Evolutionary conservation across 2,329 filamentous ascomycete genomes (phyloP), one percentile per base, ranked within the genome.

Genomic region (Pseudogymnoascus sp.): DNA sequence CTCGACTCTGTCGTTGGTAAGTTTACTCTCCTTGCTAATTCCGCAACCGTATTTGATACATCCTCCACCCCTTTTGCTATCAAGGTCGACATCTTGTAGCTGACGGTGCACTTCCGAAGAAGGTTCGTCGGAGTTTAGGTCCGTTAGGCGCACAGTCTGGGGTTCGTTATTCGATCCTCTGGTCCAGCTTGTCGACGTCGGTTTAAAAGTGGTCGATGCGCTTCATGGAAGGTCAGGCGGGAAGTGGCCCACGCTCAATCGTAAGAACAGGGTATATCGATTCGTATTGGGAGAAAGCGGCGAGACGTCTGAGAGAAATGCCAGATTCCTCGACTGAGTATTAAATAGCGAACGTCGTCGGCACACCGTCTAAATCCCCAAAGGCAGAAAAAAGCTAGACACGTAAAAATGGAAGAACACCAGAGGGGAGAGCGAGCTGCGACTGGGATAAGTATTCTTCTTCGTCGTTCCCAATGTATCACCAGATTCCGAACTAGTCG

Each of bases 1-100:
- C 84, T 87, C 31, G 81, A 82, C 2, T 84, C 74, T 19, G 82
- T 85, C 61, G 86, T 75, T 2, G 84, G 84, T 65, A 88, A 87
- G 59, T 79, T 71, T 70, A 88, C 86, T 65, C 85, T 82, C 65
- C 72, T 73, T 28, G 66, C 69, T 24, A 74, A 67, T 50, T 70
- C 68, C 50, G 46, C 67, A 16, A 71, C 26, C 31, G 71, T 71
- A 28, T 61, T 66, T 62, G 71, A 70, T 37, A 66, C 70, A 68
- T 63, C 65, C 61, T 66, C 66, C 19, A 62, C 11, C 59, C 35
- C 24, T 26, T 60, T 60, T 26, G n/a, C n/a, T 33, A 56, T 10
- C 16, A 56, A 56, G 1, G 10, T 35, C 50, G 28, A 56, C 50
- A 56, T 56, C 28, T 14, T 56, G 28, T 6, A 22, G 28, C n/a